These are phyloP conservation scores for Xerocomellus chrysenteron DNA, from an alignment of 768 basidiomycete species.

Conservation along the genomic window DNA sequence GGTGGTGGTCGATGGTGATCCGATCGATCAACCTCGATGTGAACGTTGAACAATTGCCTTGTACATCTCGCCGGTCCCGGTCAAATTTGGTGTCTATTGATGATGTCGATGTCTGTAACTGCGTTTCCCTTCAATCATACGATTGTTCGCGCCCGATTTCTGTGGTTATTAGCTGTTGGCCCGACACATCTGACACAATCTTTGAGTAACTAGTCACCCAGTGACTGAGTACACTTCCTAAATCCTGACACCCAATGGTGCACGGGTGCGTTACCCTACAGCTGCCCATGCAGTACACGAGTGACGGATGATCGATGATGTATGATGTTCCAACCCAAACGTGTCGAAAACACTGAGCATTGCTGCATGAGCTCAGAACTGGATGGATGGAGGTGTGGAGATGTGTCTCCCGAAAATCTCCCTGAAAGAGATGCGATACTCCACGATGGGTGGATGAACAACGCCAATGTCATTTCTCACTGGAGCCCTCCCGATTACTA, in stretches of 20 bases:
- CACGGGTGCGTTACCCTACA: constrained; percentile 25
- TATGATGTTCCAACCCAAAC: constrained; percentile 15
- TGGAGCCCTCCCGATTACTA: constrained; percentile 14
- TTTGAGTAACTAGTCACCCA: too few relatives aligned
- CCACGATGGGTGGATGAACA: constrained; percentile 6
- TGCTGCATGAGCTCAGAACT: not conserved
- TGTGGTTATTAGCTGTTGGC: not conserved
- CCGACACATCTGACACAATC: too few relatives aligned
- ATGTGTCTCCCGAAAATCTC: not conserved
- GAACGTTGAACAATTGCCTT: not conserved
- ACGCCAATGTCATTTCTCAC: constrained; percentile 19
- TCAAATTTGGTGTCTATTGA: constrained; percentile 5
- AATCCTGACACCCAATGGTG: constrained; percentile 15
- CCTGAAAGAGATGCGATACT: constrained; percentile 8
- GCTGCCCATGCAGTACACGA: constrained; percentile 30
- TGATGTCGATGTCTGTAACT: constrained; percentile 9
- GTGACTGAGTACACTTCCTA: too few relatives aligned
- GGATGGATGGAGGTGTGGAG: too few relatives aligned
- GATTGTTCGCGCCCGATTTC: not conserved
- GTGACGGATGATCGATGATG: constrained; percentile 2
- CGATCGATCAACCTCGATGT: not conserved
- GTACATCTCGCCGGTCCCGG: not conserved
- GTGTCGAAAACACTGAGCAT: constrained; percentile 19
- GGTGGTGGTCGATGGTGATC: constrained; percentile 7
- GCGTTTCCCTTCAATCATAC: not conserved